Conservation (phyloP, 2,329 filamentous ascomycete species). For the Apiospora rasikravindrae region DNA sequence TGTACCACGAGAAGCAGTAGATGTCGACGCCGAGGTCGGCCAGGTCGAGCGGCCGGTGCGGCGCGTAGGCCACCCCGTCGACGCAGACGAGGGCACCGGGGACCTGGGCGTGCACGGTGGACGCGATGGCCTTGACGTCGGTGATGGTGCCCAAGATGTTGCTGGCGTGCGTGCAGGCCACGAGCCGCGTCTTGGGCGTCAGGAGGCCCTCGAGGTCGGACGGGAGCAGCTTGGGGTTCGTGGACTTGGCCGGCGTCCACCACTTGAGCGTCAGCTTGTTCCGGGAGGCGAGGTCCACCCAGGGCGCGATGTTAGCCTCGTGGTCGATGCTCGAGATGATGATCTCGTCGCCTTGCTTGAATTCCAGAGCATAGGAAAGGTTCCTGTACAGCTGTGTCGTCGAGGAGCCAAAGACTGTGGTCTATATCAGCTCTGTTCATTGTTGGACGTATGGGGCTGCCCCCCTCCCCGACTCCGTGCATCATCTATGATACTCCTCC, state of each 20-base stretch:
- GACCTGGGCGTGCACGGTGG: constrained; percentile 52
- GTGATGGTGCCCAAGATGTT: constrained; percentile 78
- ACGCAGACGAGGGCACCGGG: constrained; percentile 40
- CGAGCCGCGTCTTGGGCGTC: constrained; percentile 68
- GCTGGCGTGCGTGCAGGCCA: constrained; percentile 75
- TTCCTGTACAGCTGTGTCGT: constrained; percentile 81
- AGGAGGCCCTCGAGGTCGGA: constrained; percentile 64
- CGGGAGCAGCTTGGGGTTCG: constrained; percentile 63
- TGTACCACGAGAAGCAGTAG: constrained; percentile 67
- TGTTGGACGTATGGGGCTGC: too few relatives aligned
- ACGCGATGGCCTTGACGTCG: constrained; percentile 61
- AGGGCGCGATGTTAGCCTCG: constrained; percentile 77
- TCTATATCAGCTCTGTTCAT: not conserved
- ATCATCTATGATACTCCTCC: too few relatives aligned
- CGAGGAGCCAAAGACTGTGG: constrained; percentile 69
- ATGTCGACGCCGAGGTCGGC: constrained; percentile 61
- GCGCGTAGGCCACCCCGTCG: constrained; percentile 65
- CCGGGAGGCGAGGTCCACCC: constrained; percentile 70
- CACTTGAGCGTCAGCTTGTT: constrained; percentile 69
- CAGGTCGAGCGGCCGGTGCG: constrained; percentile 63
- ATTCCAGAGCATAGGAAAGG: constrained; percentile 60
- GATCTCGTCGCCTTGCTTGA: constrained; percentile 66
- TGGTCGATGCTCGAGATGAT: constrained; percentile 76
- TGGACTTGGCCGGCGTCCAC: constrained; percentile 62
- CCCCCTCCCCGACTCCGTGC: too few relatives aligned